phyloP scores from a whole-genome alignment of 108 stramenopile species.

The Epipyxis sp. region DNA sequence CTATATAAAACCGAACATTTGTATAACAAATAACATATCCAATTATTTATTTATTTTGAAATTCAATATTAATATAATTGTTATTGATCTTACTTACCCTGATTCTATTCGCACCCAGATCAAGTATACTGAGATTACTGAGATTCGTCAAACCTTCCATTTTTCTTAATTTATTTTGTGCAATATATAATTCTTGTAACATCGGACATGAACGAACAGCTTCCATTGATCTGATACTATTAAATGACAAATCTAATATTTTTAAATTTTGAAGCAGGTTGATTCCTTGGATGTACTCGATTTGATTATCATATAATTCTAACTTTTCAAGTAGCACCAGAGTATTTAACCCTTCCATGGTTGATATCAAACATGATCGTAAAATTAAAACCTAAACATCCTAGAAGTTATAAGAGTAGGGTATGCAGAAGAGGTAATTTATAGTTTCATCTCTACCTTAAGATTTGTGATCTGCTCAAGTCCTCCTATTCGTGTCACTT shows the following conservation, averaged over 20 bases:
- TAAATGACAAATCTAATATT: constrained; percentile 81
- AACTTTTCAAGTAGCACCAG: constrained; percentile 38
- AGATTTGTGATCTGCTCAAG: constrained; percentile 35
- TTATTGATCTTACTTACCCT: constrained; percentile 74
- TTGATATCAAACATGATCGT: constrained; percentile 37
- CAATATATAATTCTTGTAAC: constrained; percentile 62
- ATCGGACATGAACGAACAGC: constrained; percentile 66
- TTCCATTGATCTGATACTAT: constrained; percentile 77
- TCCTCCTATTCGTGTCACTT: constrained; percentile 42
- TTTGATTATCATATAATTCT: constrained; percentile 91
- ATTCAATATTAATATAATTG: constrained; percentile 80
- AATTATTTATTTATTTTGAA: constrained; percentile 82
- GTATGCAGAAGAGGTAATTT: background rate
- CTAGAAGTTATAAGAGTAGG: background rate
- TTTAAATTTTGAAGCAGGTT: constrained; percentile 53
- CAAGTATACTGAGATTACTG: constrained; percentile 68
- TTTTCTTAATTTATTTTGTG: constrained; percentile 90
- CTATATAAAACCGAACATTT: constrained; percentile 1
- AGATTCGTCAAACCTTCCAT: constrained; percentile 75
- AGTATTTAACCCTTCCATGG: constrained; percentile 30
- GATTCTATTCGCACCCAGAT: constrained; percentile 91
- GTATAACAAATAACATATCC: constrained; percentile 67
- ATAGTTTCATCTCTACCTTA: background rate
- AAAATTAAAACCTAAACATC: constrained; percentile 26
- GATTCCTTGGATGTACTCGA: constrained; percentile 60